A percentile compares a stretch with the other conserved stretches of the same genome.
phyloP scores from a whole-genome alignment of 345 rosid species.

The Lumnitzera littorea region DNA sequence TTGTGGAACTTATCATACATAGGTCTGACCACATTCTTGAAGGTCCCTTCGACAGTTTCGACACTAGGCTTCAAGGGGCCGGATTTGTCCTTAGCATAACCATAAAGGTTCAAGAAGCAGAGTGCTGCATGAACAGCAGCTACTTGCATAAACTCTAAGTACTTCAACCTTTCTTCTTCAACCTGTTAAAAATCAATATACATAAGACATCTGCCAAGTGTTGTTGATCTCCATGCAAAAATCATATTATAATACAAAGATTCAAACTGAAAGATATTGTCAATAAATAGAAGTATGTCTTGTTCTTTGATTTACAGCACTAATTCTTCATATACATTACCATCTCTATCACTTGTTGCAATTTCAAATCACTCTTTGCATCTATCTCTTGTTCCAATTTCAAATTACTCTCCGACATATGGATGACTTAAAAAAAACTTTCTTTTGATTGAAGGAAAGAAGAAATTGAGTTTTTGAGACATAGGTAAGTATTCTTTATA shows the following conservation, averaged over 20 bases:
- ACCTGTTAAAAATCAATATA: slow-evolving; percentile 13
- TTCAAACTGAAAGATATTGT: too few relatives aligned
- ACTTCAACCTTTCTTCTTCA: slow-evolving; percentile 49
- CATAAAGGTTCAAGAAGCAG: slow-evolving; percentile 50
- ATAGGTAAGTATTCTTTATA: too few relatives aligned
- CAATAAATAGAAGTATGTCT: too few relatives aligned
- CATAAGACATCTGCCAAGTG: not conserved
- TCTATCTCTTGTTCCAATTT: too few relatives aligned
- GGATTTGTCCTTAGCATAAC: slow-evolving; percentile 63
- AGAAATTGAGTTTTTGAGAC: too few relatives aligned
- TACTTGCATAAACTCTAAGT: slow-evolving; percentile 74
- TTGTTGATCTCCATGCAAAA: not conserved
- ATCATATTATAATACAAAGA: too few relatives aligned
- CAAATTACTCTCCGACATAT: slow-evolving; percentile 9
- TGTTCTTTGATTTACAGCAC: too few relatives aligned
- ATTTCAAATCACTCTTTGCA: slow-evolving; percentile 9
- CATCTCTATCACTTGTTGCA: slow-evolving; percentile 9
- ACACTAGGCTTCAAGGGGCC: slow-evolving; percentile 82
- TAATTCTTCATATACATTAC: slow-evolving; percentile 2
- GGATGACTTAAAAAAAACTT: not conserved
- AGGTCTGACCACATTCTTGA: slow-evolving; percentile 66
- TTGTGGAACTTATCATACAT: slow-evolving; percentile 63
- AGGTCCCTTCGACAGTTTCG: slow-evolving; percentile 75
- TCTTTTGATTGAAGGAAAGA: not conserved
- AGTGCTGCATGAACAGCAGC: slow-evolving; percentile 47